Percentiles rank a stretch among this genome's conserved stretches.
Evolutionary conservation across 495 filamentous ascomycete genomes (phyloP).

Genomic region (Lophiotrema nucula): DNA sequence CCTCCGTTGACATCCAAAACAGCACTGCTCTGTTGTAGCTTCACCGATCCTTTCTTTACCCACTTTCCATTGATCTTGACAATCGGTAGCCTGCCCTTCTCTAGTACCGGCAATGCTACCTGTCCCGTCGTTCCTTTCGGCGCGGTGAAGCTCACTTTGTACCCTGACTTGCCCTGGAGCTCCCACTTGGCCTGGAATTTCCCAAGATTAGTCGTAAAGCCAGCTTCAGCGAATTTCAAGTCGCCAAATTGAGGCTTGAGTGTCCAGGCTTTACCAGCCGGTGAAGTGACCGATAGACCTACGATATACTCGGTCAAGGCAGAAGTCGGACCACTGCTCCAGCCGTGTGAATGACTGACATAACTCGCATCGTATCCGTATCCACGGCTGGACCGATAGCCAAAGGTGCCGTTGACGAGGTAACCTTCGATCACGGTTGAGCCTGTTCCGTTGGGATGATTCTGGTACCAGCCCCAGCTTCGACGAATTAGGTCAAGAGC

Average conservation of each 20-base stretch:
- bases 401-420: conserved; percentile 36
- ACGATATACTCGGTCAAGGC: conserved; percentile 38
- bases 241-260: conserved; percentile 39
- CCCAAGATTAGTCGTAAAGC: conserved; percentile 38
- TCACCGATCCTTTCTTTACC: background rate
- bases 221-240: conserved; percentile 33
- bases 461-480: conserved; percentile 44
- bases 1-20: background rate
- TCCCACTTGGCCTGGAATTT: conserved; percentile 34
- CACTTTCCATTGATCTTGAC: conserved; percentile 33
- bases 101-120: conserved; percentile 29
- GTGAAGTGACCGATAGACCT: conserved; percentile 29
- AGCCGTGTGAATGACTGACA: conserved; percentile 41
- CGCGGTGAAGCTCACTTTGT: conserved; percentile 30
- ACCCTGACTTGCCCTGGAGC: conserved; percentile 11
- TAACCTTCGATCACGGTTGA: conserved; percentile 42
- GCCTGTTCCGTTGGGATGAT: conserved; percentile 39
- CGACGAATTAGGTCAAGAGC: conserved; percentile 39
- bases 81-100: conserved; percentile 27
- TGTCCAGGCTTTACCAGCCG: conserved; percentile 28
- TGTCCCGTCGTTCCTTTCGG: conserved; percentile 38
- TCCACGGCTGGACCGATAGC: conserved; percentile 38
- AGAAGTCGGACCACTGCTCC: conserved; percentile 36
- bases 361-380: conserved; percentile 41
- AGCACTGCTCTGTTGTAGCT: background rate